Percentiles rank a stretch among this genome's conserved stretches.
Evolutionary conservation across 176 grass and related monocot species (phyloP).

Genomic region (Oryza meridionalis): DNA sequence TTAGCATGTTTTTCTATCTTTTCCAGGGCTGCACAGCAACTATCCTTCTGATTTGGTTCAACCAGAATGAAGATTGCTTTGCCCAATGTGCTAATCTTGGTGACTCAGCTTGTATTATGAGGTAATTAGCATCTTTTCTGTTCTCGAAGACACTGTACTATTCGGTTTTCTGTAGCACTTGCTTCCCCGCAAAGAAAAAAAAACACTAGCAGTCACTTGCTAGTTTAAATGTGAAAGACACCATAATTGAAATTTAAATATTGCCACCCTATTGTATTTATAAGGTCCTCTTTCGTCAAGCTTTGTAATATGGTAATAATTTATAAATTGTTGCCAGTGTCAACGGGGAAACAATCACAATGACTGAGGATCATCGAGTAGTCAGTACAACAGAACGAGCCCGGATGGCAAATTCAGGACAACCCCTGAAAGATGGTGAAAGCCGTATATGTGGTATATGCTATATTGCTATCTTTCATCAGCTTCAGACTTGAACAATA

Average conservation of each 20-base stretch:
- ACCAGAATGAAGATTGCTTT: conserved; percentile 60
- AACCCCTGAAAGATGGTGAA: conserved; percentile 73
- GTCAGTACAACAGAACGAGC: conserved; percentile 51
- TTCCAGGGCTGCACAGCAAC: conserved; percentile 89
- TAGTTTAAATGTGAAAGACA: background rate
- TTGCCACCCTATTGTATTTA: conserved; percentile 13
- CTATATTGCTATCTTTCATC: conserved; percentile 19
- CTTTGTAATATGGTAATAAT: background rate
- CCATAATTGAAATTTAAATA: conserved; percentile 22
- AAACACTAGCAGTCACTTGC: background rate
- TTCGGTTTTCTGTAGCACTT: background rate
- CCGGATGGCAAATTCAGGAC: conserved; percentile 57
- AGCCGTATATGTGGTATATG: conserved; percentile 67
- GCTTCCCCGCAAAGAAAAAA: too few species aligned
- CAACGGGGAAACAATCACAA: conserved; percentile 49
- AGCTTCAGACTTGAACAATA: background rate
- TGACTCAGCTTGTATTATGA: conserved; percentile 74
- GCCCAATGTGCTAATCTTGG: conserved; percentile 82
- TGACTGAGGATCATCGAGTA: conserved; percentile 79
- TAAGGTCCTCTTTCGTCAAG: background rate
- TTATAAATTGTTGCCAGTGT: conserved; percentile 52
- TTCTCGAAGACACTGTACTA: background rate
- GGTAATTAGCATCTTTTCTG: conserved; percentile 49
- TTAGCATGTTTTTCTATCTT: conserved; percentile 27
- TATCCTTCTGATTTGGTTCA: conserved; percentile 72